Evolutionary conservation across 805 yeast species (phyloP), one percentile per base, ranked within the genome.

Genomic region (Myxozyma mucilagina): DNA sequence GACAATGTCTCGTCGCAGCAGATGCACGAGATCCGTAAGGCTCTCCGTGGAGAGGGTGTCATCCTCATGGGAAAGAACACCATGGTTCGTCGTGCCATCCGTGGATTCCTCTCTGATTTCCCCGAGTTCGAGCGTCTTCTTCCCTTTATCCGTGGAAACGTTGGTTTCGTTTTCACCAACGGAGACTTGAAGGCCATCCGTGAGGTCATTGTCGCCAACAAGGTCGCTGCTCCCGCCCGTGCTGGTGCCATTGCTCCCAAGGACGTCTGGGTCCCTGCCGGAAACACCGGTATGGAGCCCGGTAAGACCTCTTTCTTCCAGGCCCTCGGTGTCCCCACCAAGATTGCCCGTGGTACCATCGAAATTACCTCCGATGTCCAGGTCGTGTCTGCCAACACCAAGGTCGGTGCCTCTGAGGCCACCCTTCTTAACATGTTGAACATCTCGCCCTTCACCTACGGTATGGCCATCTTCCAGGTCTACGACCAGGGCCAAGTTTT

Each of bases 291-390:
- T 89, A 92, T 94, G 96, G 99, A 94, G 85, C 99, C 99, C 82
- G 98, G 98, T 88, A 94, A 94, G 90, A 94, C 99, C 77, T 94
- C 99, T 79, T 94, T 94, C 96, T 94, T 94, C 98, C 99, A 94
- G 87, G 99, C 99, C 78, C 87, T 94, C 76, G 98, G 98, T 90
- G 97, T 94, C 76, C 99, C 99, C 87, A 94, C 99, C 90, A 94
- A 94, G 96, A 94, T 94, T 91, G 94, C 97, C 82, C 92, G 99
- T 89, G 99, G 99, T 94, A 91, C 97, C 83, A 94, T 94, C 87
- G 99, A 94, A 85, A 94, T 94, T 82, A 91, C 90, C 80, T 81
- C 88, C 74, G 99, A 94, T 78, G 96, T 94, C 76, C 89, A 89
- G 85, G 97, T 94, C 78, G 96, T 92, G 76, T 85, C 82, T 69